phyloP scores from a whole-genome alignment of 2,329 filamentous ascomycete species.

The Stagonosporopsis chrysanthemi region DNA sequence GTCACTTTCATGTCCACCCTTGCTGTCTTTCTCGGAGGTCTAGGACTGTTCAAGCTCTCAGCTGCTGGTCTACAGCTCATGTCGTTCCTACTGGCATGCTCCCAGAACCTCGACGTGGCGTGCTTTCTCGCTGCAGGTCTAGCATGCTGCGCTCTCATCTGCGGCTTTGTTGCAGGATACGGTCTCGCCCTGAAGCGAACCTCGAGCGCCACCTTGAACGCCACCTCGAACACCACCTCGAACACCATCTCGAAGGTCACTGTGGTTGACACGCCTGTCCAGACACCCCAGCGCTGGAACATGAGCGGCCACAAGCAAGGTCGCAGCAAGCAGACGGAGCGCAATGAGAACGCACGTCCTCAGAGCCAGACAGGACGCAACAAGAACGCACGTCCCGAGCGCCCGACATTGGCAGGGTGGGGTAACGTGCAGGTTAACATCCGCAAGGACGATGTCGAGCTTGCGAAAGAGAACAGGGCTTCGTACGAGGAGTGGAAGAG shows the following conservation, averaged over 20 bases:
- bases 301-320: conserved; percentile 3
- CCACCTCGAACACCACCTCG: no score
- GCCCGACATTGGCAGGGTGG: conserved; percentile 12
- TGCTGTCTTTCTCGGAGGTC: conserved; percentile 1
- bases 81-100: neutral
- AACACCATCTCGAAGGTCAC: neutral
- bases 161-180: conserved; percentile 8
- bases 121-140: neutral
- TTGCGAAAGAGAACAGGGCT: neutral
- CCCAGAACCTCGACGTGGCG: neutral
- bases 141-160: neutral
- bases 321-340: neutral
- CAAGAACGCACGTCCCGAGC: neutral
- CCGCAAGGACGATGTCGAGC: conserved; percentile 7
- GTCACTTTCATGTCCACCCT: neutral
- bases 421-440: conserved; percentile 13
- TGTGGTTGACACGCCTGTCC: neutral
- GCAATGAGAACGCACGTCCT: neutral
- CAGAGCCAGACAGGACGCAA: neutral
- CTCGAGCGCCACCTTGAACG: no score
- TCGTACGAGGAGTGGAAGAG: conserved; percentile 5
- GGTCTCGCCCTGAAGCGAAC: neutral
- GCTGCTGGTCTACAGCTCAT: neutral
- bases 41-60: neutral
- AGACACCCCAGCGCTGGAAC: neutral